Conservation (phyloP, 805 yeast genomes). For the Dipodascus geniculatus region DNA sequence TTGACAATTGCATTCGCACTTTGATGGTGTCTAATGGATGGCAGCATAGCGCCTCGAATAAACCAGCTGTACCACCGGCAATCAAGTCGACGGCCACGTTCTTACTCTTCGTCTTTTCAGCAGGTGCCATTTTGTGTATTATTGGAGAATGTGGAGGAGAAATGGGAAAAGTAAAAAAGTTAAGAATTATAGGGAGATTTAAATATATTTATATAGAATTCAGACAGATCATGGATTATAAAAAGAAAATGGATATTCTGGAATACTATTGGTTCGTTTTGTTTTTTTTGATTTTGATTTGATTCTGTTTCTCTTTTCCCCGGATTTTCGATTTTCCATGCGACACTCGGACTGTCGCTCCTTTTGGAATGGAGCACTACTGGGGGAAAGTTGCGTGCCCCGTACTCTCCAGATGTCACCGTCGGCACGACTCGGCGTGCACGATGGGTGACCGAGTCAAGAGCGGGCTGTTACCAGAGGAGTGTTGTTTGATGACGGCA, state of each 20-base stretch:
- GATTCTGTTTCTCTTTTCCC: background rate
- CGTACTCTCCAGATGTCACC: no score
- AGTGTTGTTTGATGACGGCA: no score
- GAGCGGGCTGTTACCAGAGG: no score
- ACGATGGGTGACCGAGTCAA: no score
- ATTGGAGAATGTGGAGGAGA: background rate
- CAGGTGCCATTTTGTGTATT: background rate
- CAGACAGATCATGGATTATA: background rate
- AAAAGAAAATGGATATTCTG: background rate
- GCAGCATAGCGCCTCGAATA: conserved; percentile 94
- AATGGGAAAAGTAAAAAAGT: background rate
- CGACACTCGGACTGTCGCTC: background rate
- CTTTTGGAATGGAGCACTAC: background rate
- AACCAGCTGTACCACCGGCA: conserved; percentile 96
- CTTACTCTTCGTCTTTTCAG: conserved; percentile 14
- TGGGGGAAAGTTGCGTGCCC: background rate
- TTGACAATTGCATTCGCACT: conserved; percentile 84
- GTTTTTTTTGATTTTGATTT: background rate
- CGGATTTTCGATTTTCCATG: background rate
- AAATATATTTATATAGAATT: no score
- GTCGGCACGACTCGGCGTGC: no score
- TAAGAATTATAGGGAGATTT: no score
- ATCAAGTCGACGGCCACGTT: conserved; percentile 29
- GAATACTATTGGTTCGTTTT: background rate
- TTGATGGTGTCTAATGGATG: conserved; percentile 98